Evolutionary conservation across 2,329 filamentous ascomycete species (phyloP), one percentile per base, ranked within the genome.

Genomic region (Chrysoporthe cubensis): DNA sequence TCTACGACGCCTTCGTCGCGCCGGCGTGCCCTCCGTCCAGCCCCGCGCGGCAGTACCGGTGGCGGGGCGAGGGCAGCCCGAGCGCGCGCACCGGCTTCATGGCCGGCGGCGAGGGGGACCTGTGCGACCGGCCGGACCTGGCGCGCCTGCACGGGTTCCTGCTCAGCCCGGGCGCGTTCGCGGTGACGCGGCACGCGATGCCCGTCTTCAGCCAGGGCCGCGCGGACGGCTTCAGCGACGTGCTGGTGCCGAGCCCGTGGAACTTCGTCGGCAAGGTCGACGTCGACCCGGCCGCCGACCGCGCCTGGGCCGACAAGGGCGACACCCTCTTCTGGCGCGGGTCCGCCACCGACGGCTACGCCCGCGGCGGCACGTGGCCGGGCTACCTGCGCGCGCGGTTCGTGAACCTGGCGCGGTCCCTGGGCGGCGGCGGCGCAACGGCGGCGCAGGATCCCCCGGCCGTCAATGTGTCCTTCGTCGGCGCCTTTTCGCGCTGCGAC

Each of bases 301-400:
- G 80, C 8, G 74, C 80, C 13, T 85, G 84, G 83, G 74, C 78
- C 0, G 73, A 81, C 21, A 88, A 88, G 73, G 65, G 74, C 7
- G 82, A 87, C 60, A 77, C 74, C 34, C 74, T 87, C 50, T 83
- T 86, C 68, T 88, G 86, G 86, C 82, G 86, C 2, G 86, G 85
- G 7, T 80, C 82, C 21, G 81, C 82, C 3, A 84, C 83, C 14
- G 85, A 85, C 32, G 85, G 84, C 0, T 79, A 80, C 58, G 80
- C 83, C n/a, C 71, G 80, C 73, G 56, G 78, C 78, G 69, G 85
- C 4, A 85, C 82, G 43, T 90, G 88, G 87, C 81, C 81, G 21
- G 81, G 82, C 0, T 88, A 89, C 70, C 82, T 89, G 44, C 82
- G 87, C 6, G 87, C 89, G 66, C 83, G 88, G 11, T 86, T 90